Conservation (phyloP, 2,329 filamentous ascomycete species). For the Teratosphaeria viscida region DNA sequence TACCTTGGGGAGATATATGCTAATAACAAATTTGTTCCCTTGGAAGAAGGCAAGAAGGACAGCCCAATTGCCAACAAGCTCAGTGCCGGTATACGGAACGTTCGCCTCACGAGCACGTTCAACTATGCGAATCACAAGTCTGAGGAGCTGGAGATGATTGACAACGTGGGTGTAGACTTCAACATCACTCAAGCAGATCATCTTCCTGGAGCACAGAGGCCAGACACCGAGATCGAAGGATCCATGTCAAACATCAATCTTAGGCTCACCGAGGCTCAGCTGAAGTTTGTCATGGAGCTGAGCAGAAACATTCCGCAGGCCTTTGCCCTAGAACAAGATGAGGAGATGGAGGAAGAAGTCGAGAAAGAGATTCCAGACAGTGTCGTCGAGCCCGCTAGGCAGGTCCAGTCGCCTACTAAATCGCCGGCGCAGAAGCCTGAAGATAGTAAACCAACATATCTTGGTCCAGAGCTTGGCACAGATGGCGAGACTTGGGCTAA, state of each 20-base stretch:
- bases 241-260: constrained; percentile 90
- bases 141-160: constrained; percentile 91
- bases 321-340: constrained; percentile 64
- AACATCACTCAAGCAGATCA: constrained; percentile 89
- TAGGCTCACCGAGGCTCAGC: constrained; percentile 76
- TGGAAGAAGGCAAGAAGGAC: constrained; percentile 60
- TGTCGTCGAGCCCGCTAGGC: constrained; percentile 40
- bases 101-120: constrained; percentile 80
- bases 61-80: constrained; percentile 78
- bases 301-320: constrained; percentile 79
- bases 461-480: constrained; percentile 56
- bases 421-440: not conserved
- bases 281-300: constrained; percentile 80
- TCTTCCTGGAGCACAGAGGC: constrained; percentile 61
- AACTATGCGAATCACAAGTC: constrained; percentile 61
- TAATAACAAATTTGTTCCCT: constrained; percentile 78
- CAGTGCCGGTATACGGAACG: constrained; percentile 81
- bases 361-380: constrained; percentile 58
- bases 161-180: constrained; percentile 91
- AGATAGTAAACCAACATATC: constrained; percentile 21
- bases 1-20: constrained; percentile 96
- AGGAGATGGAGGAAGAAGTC: constrained; percentile 58
- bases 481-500: constrained; percentile 75
- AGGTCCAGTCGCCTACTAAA: constrained; percentile 26
- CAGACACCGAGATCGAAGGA: constrained; percentile 84